Evolutionary conservation across 2,329 filamentous ascomycete species (phyloP), one percentile per base, ranked within the genome.

Genomic region (Fusarium incarnatum): DNA sequence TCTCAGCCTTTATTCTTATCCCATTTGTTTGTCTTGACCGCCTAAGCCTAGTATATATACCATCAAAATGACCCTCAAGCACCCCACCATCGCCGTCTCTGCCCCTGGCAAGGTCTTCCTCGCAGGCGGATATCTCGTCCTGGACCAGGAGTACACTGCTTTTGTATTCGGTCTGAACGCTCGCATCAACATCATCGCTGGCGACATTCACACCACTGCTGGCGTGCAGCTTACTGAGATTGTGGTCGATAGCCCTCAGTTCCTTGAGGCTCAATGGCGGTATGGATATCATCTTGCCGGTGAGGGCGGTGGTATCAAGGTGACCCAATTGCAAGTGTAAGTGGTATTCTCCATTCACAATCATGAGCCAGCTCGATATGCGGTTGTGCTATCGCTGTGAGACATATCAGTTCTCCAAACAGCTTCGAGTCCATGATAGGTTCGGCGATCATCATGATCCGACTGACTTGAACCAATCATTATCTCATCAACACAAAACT

Each of bases 41-140:
- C 47, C 15, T 12, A 30, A 37, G 22, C n/a, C 27, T 41, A 37
- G 37, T 48, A 56, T 27, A 28, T 66, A 61, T 32, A 60, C n/a
- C 28, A 46, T 47, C 41, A 62, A 28, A 52, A 60, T 75, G 75
- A 53, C 73, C 44, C 60, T 64, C 44, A 63, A 64, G 34, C 77
- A 80, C 75, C 78, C 79, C 67, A 82, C 83, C 50, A 75, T 81
- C 49, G 91, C 90, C 77, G 88, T 97, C 71, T 98, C 96, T 68
- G 95, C 96, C 23, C 96, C 96, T 20, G 96, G 96, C 74, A 99
- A 99, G 84, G 96, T 99, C 65, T 88, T 99, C 70, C 88, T 98
- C 56, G 94, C 95, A 6, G 96, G 96, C 69, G 96, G 96, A 67
- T 99, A 98, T 81, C 89, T 98, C 47, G 95, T 98, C 23, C 90